Percentiles rank a stretch among this genome's conserved stretches.
Evolutionary conservation across 78 protist species (phyloP).

Genomic region (Dictyostelium brefeldianum): DNA sequence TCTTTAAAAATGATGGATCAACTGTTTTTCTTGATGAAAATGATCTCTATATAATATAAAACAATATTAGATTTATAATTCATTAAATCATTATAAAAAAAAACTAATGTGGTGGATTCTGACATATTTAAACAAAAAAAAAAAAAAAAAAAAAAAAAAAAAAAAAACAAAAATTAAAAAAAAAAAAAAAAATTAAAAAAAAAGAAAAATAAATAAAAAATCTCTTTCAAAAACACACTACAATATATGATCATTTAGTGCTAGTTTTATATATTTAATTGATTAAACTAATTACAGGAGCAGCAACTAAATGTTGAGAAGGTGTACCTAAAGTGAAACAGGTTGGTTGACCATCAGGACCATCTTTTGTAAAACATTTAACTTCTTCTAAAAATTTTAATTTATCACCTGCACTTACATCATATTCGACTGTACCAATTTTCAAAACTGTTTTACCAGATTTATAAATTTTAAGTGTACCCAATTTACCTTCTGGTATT

Average conservation of each 20-base stretch:
- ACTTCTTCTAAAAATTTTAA: slow-evolving; percentile 69
- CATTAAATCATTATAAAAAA: background rate
- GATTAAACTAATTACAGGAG: slow-evolving; percentile 34
- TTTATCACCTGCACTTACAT: slow-evolving; percentile 61
- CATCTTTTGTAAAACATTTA: slow-evolving; percentile 38
- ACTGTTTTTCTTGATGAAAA: slow-evolving; percentile 17
- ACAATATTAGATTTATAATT: background rate
- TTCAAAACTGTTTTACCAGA: slow-evolving; percentile 54
- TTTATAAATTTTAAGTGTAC: slow-evolving; percentile 68
- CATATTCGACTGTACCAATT: slow-evolving; percentile 34
- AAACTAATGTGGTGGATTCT: too few relatives aligned
- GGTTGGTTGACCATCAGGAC: slow-evolving; percentile 25
- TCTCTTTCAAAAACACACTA: too few relatives aligned
- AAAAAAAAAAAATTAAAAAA: too few relatives aligned
- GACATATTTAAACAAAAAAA: too few relatives aligned
- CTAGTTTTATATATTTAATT: background rate
- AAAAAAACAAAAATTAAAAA: too few relatives aligned
- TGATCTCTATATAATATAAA: background rate
- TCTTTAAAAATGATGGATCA: slow-evolving; percentile 32
- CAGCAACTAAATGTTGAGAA: slow-evolving; percentile 67
- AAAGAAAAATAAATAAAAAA: too few relatives aligned
- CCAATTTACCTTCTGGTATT: slow-evolving; percentile 41
- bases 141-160: too few relatives aligned
- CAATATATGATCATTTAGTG: too few relatives aligned
- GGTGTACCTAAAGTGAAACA: slow-evolving; percentile 68